Evolutionary conservation across 2,329 filamentous ascomycete species (phyloP), one percentile per base, ranked within the genome.

Genomic region (Colletotrichum sp.): DNA sequence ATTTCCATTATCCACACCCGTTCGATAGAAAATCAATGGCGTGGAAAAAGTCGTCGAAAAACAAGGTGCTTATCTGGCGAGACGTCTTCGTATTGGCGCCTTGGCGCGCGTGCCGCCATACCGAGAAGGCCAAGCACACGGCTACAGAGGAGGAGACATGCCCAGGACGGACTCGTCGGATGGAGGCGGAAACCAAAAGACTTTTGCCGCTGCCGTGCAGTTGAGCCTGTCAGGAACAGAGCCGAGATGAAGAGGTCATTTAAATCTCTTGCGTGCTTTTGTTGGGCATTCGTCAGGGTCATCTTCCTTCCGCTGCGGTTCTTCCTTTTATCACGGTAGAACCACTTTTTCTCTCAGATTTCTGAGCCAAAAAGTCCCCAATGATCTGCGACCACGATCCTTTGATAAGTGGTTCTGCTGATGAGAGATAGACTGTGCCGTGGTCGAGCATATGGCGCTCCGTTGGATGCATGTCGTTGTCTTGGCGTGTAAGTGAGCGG

Each of bases 31-130:
- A 26, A 18, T 39, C 32, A 39, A 44, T 22, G 32, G 28, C 28
- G 65, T 32, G 34, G 22, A 48, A 22, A 15, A 34, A 24, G 32
- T 69, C 13, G 55, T 24, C 26, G 57, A 32, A 68, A 22, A 36
- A 70, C 26, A 62, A 34, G 68, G 68, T 70, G 68, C 68, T 63
- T 70, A 70, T 70, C 67, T 62, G 67, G 67, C 67, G 59, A 34
- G 13, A 24, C 62, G 68, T 15, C 44, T 28, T 34, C 30, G n/a
- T 26, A 26, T 65, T 75, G 69, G 69, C 57, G 73, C 55, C 73
- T 75, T 75, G 73, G 73, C 73, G 69, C 69, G 63, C 52, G 63
- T 75, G 73, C 73, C 73, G 73, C 73, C 68, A 59, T 55, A 36
- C 73, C 73, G 69, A 72, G n/a, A 57, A 44, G 28, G 69, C 73